phyloP scores from a whole-genome alignment of 192 early-diverging fungal species.

The Linnemannia elongata region DNA sequence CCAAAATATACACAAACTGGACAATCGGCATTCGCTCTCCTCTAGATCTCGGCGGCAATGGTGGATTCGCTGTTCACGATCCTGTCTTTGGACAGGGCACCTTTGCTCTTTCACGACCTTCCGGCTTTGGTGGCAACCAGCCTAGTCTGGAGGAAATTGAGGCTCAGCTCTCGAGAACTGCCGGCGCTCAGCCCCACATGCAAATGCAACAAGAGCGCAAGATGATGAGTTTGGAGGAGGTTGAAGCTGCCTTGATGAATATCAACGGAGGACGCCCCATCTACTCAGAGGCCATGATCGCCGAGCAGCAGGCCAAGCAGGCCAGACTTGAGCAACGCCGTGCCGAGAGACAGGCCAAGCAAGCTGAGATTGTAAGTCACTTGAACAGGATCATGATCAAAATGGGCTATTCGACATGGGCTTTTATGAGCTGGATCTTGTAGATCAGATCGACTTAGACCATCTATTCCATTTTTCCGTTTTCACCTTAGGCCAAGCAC shows the following conservation, averaged over 20 bases:
- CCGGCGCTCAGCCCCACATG: constrained; percentile 34
- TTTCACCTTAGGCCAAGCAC: constrained; percentile 75
- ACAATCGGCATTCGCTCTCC: background rate
- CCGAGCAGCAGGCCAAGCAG: constrained; percentile 42
- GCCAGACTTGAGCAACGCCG: constrained; percentile 46
- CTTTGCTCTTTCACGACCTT: constrained; percentile 42
- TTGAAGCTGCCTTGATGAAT: constrained; percentile 74
- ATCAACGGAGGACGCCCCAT: constrained; percentile 58
- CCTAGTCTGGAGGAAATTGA: constrained; percentile 69
- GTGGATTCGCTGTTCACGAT: constrained; percentile 40
- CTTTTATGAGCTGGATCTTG: background rate
- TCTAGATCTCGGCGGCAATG: constrained; percentile 31
- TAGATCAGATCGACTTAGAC: background rate
- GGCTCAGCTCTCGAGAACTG: constrained; percentile 63
- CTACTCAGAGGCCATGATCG: constrained; percentile 56
- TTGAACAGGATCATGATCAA: background rate
- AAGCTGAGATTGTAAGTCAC: constrained; percentile 48
- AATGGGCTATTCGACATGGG: constrained; percentile 26
- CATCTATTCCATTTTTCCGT: background rate
- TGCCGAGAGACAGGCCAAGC: constrained; percentile 50
- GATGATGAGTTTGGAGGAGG: constrained; percentile 77
- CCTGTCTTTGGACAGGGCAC: constrained; percentile 43
- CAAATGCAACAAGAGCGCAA: constrained; percentile 58
- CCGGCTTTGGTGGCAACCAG: constrained; percentile 41
- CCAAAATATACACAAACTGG: background rate